A percentile compares a stretch with the other conserved stretches of the same genome.
Evolutionary conservation across 306 rosid genomes (phyloP).

Genomic region (Sechiopsis laciniata): DNA sequence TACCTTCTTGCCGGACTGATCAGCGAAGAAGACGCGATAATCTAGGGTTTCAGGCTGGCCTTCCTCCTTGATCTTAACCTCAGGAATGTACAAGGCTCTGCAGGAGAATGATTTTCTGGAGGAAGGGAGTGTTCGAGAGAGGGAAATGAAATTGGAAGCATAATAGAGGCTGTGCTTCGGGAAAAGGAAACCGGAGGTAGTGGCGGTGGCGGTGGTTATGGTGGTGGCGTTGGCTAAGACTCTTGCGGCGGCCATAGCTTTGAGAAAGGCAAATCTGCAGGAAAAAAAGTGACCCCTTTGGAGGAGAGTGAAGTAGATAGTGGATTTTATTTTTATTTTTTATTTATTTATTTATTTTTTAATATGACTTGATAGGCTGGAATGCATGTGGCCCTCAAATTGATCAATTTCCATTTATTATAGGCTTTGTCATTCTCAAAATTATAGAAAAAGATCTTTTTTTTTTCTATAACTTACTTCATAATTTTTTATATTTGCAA

Average conservation of each 20-base stretch:
- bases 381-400: too few relatives aligned
- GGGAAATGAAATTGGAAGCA: slow-evolving; percentile 22
- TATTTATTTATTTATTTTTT: too few relatives aligned
- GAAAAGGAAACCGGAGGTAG: slow-evolving; percentile 34
- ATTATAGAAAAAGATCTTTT: too few relatives aligned
- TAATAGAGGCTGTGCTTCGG: slow-evolving; percentile 25
- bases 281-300: too few relatives aligned
- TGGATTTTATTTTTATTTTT: too few relatives aligned
- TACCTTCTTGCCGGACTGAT: slow-evolving; percentile 72
- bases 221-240: slow-evolving; percentile 47
- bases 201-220: slow-evolving; percentile 23
- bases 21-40: slow-evolving; percentile 66
- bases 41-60: slow-evolving; percentile 79
- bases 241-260: slow-evolving; percentile 75
- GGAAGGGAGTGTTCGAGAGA: slow-evolving; percentile 34
- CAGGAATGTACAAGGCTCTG: slow-evolving; percentile 66
- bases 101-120: slow-evolving; percentile 50
- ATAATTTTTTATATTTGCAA: too few relatives aligned
- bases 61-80: slow-evolving; percentile 55
- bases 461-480: too few relatives aligned
- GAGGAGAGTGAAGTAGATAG: too few relatives aligned
- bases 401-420: not conserved
- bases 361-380: too few relatives aligned
- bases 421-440: too few relatives aligned
- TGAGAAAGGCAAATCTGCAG: too few relatives aligned